These are phyloP conservation scores for Allomyces arbusculus DNA, from an alignment of 192 early-diverging fungal genomes.

Conservation along the genomic window DNA sequence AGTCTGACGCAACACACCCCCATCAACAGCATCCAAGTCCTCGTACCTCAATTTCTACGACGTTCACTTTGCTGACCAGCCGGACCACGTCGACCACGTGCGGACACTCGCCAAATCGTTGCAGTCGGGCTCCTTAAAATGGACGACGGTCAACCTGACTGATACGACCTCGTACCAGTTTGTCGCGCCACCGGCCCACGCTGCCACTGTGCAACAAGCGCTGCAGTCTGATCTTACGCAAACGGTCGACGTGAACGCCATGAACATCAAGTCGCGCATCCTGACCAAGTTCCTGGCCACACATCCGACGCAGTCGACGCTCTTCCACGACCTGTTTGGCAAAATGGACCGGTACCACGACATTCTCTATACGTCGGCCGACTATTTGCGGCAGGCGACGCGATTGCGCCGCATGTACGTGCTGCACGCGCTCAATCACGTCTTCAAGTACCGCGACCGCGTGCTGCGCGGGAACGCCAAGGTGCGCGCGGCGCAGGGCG, in stretches of 20 bases:
- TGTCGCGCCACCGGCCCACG: too few relatives aligned
- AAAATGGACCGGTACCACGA: constrained; percentile 57
- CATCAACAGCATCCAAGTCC: constrained; percentile 3
- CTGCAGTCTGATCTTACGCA: neutral
- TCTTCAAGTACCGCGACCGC: constrained; percentile 56
- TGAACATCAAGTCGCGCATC: constrained; percentile 9
- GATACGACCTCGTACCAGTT: constrained; percentile 1
- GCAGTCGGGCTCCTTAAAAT: neutral
- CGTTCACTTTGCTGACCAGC: constrained; percentile 1
- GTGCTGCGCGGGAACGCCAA: constrained; percentile 63
- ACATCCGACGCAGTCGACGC: constrained; percentile 16
- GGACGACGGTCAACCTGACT: neutral
- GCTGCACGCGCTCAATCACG: constrained; percentile 80
- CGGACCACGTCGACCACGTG: constrained; percentile 6
- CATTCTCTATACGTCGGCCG: constrained; percentile 39
- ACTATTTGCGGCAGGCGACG: constrained; percentile 32
- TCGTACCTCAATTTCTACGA: neutral
- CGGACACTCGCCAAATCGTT: constrained; percentile 1
- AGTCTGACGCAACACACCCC: too few relatives aligned
- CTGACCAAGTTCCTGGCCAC: neutral
- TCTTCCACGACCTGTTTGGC: constrained; percentile 37
- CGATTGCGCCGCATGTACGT: constrained; percentile 51
- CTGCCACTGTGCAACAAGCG: too few relatives aligned
- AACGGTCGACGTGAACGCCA: constrained; percentile 9
- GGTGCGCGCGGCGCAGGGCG: constrained; percentile 36